Percentiles rank a stretch among this genome's conserved stretches.
phyloP scores from a whole-genome alignment of 371 early-diverging fungal genomes.

The Phascolomyces articulosus region DNA sequence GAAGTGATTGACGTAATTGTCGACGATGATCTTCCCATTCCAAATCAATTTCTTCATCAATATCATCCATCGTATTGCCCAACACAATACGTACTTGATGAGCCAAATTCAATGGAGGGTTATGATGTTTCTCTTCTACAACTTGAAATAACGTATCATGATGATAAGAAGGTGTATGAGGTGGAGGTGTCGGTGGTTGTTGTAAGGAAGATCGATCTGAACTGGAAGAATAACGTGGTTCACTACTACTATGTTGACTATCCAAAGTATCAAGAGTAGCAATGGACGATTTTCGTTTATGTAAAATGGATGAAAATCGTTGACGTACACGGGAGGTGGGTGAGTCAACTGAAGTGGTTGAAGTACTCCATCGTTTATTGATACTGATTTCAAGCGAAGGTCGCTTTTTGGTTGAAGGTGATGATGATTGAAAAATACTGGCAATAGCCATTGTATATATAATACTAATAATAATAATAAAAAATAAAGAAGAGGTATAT shows the following conservation, averaged over 20 bases:
- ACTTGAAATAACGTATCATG: background rate
- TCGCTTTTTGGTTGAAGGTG: background rate
- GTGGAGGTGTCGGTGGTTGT: slow-evolving; percentile 11
- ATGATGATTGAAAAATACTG: background rate
- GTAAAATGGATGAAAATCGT: slow-evolving; percentile 2
- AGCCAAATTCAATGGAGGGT: slow-evolving; percentile 12
- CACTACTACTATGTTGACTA: background rate
- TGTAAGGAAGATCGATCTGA: slow-evolving; percentile 8
- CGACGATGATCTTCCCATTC: slow-evolving; percentile 30
- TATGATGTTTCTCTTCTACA: background rate
- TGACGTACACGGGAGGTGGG: slow-evolving; percentile 7
- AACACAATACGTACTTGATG: slow-evolving; percentile 20
- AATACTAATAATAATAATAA: background rate
- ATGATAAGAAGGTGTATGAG: background rate
- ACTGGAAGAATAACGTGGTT: slow-evolving; percentile 9
- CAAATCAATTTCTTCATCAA: slow-evolving; percentile 26
- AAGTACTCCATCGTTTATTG: background rate
- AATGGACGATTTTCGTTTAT: background rate
- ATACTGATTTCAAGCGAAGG: background rate
- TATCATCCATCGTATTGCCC: slow-evolving; percentile 22
- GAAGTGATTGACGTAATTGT: slow-evolving; percentile 17
- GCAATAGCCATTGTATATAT: background rate
- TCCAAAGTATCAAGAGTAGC: background rate
- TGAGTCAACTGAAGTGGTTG: background rate
- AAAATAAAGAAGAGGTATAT: background rate